Conservation (phyloP, 1,284 basidiomycete species). For the Ganoderma meredithae region DNA sequence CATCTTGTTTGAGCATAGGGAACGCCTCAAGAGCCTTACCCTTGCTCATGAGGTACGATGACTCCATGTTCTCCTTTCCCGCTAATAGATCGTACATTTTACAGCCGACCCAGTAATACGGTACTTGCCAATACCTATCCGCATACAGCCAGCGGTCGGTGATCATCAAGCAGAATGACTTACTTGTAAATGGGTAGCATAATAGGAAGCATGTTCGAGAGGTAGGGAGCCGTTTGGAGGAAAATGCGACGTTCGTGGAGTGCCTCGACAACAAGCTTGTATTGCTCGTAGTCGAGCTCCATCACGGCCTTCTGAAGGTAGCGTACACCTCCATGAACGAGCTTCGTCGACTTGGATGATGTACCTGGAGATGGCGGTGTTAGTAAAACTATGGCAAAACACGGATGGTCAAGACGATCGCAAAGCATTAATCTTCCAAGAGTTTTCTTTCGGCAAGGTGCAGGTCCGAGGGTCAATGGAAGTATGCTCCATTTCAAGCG, state of each 20-base stretch:
- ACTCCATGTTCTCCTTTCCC: constrained; percentile 97
- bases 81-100: constrained; percentile 97
- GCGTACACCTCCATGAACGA: constrained; percentile 97
- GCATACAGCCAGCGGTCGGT: neutral
- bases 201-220: constrained; percentile 92
- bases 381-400: neutral
- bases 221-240: constrained; percentile 95
- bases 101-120: constrained; percentile 95
- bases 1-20: constrained; percentile 95
- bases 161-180: constrained; percentile 33
- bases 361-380: constrained; percentile 66
- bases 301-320: constrained; percentile 98
- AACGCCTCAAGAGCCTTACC: constrained; percentile 94
- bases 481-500: neutral
- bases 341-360: constrained; percentile 96
- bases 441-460: neutral
- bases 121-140: constrained; percentile 92
- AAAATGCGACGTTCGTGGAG: constrained; percentile 94
- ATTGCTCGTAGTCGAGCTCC: constrained; percentile 96
- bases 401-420: neutral
- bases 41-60: constrained; percentile 93
- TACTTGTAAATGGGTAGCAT: constrained; percentile 93
- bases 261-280: constrained; percentile 95
- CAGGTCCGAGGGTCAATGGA: neutral
- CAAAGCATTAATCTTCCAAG: neutral